phyloP scores from a whole-genome alignment of 495 filamentous ascomycete genomes.

The Xylaria acuta region DNA sequence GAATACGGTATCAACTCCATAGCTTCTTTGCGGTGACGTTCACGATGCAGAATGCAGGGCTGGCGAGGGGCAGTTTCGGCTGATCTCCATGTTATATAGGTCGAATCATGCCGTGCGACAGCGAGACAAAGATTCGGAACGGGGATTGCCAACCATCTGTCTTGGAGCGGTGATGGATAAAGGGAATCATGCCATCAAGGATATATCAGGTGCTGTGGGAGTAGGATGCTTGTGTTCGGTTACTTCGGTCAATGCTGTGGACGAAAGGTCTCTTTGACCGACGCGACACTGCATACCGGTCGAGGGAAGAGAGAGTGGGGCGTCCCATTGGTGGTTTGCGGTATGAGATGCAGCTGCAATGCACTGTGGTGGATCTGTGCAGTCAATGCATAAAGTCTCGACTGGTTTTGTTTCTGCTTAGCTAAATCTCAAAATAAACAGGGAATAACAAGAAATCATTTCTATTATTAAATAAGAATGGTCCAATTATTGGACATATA shows the following conservation, averaged over 20 bases:
- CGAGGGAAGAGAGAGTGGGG: neutral
- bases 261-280: neutral
- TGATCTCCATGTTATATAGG: constrained; percentile 26
- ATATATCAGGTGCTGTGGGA: neutral
- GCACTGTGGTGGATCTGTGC: neutral
- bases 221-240: neutral
- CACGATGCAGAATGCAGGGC: constrained; percentile 21
- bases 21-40: constrained; percentile 22
- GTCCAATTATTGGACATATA: too few relatives aligned
- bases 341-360: constrained; percentile 1
- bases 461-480: too few relatives aligned
- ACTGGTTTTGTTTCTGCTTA: neutral
- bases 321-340: neutral
- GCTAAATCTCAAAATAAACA: neutral
- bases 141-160: constrained; percentile 7
- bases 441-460: neutral
- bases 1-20: constrained; percentile 73
- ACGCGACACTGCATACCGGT: constrained; percentile 13
- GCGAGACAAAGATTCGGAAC: neutral
- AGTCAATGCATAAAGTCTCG: neutral
- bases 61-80: constrained; percentile 15
- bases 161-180: neutral
- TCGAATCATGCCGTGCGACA: constrained; percentile 9
- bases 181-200: constrained; percentile 1
- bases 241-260: constrained; percentile 10